These are phyloP conservation scores for Houttuynia cordata DNA, from an alignment of 164 flowering plant genomes.

Conservation along the genomic window DNA sequence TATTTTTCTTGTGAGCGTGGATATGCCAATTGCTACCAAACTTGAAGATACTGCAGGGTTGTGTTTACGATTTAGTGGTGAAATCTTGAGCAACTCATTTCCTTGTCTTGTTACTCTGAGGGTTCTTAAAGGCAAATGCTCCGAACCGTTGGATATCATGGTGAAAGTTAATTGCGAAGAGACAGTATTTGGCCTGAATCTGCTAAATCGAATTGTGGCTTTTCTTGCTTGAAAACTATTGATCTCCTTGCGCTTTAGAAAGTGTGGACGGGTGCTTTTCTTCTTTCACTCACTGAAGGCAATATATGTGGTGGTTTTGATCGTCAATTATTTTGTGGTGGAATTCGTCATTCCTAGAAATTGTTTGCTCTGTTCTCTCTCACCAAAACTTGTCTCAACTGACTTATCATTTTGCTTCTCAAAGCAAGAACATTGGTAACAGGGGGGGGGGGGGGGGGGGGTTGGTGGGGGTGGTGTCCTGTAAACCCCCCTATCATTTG, in stretches of 20 bases:
- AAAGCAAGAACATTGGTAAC: too few species aligned
- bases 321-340: too few species aligned
- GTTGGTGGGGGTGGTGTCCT: too few species aligned
- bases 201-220: slow-evolving; percentile 66
- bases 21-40: slow-evolving; percentile 57
- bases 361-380: too few species aligned
- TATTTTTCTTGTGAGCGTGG: slow-evolving; percentile 58
- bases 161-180: slow-evolving; percentile 87
- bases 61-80: slow-evolving; percentile 67
- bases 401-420: too few species aligned
- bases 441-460: too few species aligned
- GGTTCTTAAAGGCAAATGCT: slow-evolving; percentile 61
- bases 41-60: slow-evolving; percentile 77
- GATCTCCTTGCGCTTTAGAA: neutral
- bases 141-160: slow-evolving; percentile 44
- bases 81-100: slow-evolving; percentile 62
- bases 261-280: too few species aligned
- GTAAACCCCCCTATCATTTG: too few species aligned
- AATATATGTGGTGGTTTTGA: too few species aligned
- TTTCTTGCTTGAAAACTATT: slow-evolving; percentile 17
- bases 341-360: too few species aligned
- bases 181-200: slow-evolving; percentile 82
- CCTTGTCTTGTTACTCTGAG: slow-evolving; percentile 58
- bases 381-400: too few species aligned
- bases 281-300: too few species aligned